Evolutionary conservation across 148 eudicot genomes (phyloP).

Genomic region (Amaranthus hypochondriacus): DNA sequence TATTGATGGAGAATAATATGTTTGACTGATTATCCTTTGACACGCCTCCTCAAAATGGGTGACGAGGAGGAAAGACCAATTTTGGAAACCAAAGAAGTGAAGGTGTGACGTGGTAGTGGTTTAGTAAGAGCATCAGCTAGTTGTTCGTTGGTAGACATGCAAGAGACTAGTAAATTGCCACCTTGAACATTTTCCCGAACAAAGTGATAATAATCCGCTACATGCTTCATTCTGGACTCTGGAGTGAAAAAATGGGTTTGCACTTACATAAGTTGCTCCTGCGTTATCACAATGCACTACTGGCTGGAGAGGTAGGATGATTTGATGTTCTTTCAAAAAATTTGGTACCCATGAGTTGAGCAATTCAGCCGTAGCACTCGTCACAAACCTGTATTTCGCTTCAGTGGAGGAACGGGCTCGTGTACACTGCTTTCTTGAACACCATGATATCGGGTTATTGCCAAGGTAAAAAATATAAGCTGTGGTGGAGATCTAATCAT

Average conservation of each 20-base stretch:
- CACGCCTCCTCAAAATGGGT: not conserved
- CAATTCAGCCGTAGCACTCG: not conserved
- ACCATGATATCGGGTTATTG: not conserved
- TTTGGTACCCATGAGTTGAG: not conserved
- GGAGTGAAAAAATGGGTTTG: no score
- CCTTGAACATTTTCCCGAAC: not conserved
- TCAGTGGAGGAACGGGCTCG: no score
- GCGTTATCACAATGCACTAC: not conserved
- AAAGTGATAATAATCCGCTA: not conserved
- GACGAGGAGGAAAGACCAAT: not conserved
- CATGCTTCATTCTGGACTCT: not conserved
- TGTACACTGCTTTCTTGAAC: not conserved
- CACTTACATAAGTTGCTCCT: not conserved
- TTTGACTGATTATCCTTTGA: not conserved
- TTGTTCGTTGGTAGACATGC: not conserved
- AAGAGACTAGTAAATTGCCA: not conserved
- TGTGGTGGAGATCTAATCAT: not conserved
- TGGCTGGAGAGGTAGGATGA: not conserved
- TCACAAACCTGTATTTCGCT: not conserved
- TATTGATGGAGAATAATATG: no score
- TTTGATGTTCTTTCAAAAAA: not conserved
- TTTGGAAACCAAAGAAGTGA: not conserved
- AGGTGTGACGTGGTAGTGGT: not conserved
- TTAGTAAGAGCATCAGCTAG: not conserved
- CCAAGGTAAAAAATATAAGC: not conserved